Conservation (phyloP, 352 stramenopile genomes). For the Globisporangium alternatum region DNA sequence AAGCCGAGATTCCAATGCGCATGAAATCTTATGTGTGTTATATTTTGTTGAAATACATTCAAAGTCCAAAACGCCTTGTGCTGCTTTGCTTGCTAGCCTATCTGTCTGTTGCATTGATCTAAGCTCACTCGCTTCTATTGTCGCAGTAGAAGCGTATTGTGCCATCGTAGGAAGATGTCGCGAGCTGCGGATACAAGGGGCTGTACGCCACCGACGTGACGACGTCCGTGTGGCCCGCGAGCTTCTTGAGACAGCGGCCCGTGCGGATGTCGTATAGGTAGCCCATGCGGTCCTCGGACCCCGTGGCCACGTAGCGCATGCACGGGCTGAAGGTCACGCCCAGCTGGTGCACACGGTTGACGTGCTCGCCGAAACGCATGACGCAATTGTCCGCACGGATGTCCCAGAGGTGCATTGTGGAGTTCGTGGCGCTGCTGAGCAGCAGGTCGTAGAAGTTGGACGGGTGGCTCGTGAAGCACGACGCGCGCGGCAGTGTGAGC, state of each 20-base stretch:
- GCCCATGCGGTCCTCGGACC: conserved; percentile 76
- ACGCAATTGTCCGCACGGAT: conserved; percentile 84
- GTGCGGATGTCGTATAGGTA: conserved; percentile 89
- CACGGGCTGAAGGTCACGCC: conserved; percentile 83
- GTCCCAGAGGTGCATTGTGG: conserved; percentile 80
- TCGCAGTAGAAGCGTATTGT: conserved; percentile 57
- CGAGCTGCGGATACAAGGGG: conserved; percentile 76
- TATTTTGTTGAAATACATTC: conserved; percentile 38
- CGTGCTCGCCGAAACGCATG: conserved; percentile 81
- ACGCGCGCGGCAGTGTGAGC: conserved; percentile 63
- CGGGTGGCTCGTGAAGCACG: conserved; percentile 63
- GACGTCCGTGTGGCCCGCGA: conserved; percentile 68
- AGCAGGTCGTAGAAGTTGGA: conserved; percentile 85
- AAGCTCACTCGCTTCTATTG: not conserved
- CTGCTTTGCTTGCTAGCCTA: not conserved
- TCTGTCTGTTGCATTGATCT: not conserved
- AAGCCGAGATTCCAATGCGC: conserved; percentile 18
- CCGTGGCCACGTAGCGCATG: conserved; percentile 87
- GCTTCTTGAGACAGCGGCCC: conserved; percentile 50
- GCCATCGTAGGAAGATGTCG: conserved; percentile 77
- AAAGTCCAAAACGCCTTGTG: conserved; percentile 18
- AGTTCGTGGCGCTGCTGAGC: conserved; percentile 68
- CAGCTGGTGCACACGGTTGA: conserved; percentile 78
- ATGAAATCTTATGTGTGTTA: conserved; percentile 36
- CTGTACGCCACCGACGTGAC: conserved; percentile 81